Conservation (phyloP, 106 monocot genomes). For the Dendrobium chrysotoxum region DNA sequence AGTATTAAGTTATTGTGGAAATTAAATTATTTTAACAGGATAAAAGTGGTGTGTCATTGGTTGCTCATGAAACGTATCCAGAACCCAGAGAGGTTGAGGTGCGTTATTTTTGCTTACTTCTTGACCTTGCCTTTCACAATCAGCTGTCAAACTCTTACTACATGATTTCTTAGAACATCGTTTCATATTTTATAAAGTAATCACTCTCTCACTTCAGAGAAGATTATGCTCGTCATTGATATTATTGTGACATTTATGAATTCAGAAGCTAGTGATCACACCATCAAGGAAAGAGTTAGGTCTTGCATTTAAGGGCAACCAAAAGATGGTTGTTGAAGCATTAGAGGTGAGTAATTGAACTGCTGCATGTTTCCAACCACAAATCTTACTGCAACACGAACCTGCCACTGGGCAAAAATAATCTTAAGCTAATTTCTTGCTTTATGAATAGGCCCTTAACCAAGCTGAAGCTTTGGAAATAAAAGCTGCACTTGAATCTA, state of each 20-base stretch:
- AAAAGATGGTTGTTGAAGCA: constrained; percentile 90
- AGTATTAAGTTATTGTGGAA: neutral
- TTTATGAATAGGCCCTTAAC: constrained; percentile 52
- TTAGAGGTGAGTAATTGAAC: constrained; percentile 43
- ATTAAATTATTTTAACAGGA: constrained; percentile 47
- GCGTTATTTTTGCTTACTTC: neutral
- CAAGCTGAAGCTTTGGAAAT: constrained; percentile 72
- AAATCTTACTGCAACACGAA: neutral
- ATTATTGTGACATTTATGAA: constrained; percentile 6
- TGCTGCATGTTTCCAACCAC: neutral
- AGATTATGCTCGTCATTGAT: neutral
- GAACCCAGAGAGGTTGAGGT: constrained; percentile 98
- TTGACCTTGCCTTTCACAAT: neutral
- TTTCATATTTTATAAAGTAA: neutral
- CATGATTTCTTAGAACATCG: neutral
- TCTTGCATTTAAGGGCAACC: constrained; percentile 86
- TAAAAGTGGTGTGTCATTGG: constrained; percentile 79
- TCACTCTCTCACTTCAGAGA: neutral
- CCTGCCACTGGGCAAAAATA: neutral
- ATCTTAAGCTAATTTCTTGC: neutral
- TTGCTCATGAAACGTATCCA: constrained; percentile 87
- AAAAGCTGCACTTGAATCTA: constrained; percentile 71
- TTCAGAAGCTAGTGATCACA: constrained; percentile 75
- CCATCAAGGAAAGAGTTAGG: constrained; percentile 97
- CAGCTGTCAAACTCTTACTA: neutral